A percentile compares a stretch with the other conserved stretches of the same genome.
Evolutionary conservation across 148 eudicot genomes (phyloP).

Genomic region (Persicaria tinctoria): DNA sequence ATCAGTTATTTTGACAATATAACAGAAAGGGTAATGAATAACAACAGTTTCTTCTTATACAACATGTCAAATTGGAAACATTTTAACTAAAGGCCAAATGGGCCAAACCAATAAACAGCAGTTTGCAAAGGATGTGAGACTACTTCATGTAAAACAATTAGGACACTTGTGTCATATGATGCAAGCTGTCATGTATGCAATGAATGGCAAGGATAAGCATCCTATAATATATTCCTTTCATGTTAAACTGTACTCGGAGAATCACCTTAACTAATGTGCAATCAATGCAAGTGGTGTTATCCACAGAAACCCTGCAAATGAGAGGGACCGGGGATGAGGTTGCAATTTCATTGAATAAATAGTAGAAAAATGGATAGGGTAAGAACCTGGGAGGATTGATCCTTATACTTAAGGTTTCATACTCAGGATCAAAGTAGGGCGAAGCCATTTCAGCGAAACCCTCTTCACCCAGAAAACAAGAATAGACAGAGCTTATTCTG

Average conservation of each 20-base stretch:
- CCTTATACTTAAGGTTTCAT: constrained; percentile 72
- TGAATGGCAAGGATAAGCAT: neutral
- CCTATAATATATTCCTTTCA: neutral
- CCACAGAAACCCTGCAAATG: constrained; percentile 59
- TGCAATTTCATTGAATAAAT: neutral
- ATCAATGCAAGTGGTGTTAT: constrained; percentile 52
- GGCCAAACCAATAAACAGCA: neutral
- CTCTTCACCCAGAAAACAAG: neutral
- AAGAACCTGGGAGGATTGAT: constrained; percentile 77
- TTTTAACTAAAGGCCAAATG: neutral
- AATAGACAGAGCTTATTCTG: neutral
- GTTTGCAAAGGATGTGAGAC: neutral
- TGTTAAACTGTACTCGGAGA: neutral
- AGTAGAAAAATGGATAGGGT: neutral
- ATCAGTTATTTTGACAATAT: neutral
- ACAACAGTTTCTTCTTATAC: neutral
- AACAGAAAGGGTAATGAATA: neutral
- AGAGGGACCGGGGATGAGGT: neutral
- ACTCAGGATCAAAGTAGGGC: constrained; percentile 89
- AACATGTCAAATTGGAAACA: neutral
- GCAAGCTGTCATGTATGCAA: neutral
- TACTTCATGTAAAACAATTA: neutral
- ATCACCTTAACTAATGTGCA: constrained; percentile 64
- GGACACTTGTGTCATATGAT: neutral
- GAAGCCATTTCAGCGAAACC: constrained; percentile 28